Conservation (phyloP, 2,329 filamentous ascomycete species). For the Trichoderma polysporum region DNA sequence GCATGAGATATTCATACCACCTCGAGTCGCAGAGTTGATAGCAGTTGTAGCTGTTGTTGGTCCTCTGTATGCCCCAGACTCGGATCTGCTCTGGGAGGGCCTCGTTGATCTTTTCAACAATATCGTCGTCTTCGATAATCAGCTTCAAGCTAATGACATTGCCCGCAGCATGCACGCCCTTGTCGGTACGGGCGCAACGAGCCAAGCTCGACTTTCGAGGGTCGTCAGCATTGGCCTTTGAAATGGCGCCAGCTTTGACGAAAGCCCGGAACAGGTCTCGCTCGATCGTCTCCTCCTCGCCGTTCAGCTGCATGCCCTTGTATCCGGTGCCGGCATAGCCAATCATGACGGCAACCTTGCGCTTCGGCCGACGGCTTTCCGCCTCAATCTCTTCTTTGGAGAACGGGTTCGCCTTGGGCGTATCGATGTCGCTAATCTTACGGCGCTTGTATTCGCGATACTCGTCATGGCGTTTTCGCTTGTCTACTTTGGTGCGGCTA, state of each 20-base stretch:
- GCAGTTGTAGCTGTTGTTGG: conserved; percentile 87
- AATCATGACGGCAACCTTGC: conserved; percentile 93
- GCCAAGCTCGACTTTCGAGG: conserved; percentile 95
- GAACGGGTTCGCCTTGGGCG: conserved; percentile 47
- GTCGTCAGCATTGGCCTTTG: conserved; percentile 94
- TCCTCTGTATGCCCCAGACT: conserved; percentile 89
- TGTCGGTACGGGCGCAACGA: conserved; percentile 92
- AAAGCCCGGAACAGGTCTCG: conserved; percentile 92
- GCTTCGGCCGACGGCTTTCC: conserved; percentile 85
- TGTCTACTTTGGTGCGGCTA: conserved; percentile 40
- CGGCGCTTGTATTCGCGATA: conserved; percentile 44
- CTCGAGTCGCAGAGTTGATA: conserved; percentile 94
- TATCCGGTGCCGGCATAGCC: conserved; percentile 97
- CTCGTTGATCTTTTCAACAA: conserved; percentile 88
- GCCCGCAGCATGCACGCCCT: conserved; percentile 93
- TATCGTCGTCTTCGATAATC: conserved; percentile 86
- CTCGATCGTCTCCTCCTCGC: conserved; percentile 87
- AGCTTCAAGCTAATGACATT: conserved; percentile 95
- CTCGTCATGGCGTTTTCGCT: conserved; percentile 41
- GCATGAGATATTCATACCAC: conserved; percentile 97
- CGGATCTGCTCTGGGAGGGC: conserved; percentile 84
- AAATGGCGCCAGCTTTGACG: conserved; percentile 86
- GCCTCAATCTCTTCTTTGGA: conserved; percentile 79
- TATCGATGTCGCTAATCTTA: conserved; percentile 39
- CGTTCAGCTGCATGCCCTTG: conserved; percentile 91